Percentiles rank a stretch among this genome's conserved stretches.
These are phyloP conservation scores for Stemphylium beticola DNA, from an alignment of 2,329 filamentous ascomycete genomes.

Conservation along the genomic window DNA sequence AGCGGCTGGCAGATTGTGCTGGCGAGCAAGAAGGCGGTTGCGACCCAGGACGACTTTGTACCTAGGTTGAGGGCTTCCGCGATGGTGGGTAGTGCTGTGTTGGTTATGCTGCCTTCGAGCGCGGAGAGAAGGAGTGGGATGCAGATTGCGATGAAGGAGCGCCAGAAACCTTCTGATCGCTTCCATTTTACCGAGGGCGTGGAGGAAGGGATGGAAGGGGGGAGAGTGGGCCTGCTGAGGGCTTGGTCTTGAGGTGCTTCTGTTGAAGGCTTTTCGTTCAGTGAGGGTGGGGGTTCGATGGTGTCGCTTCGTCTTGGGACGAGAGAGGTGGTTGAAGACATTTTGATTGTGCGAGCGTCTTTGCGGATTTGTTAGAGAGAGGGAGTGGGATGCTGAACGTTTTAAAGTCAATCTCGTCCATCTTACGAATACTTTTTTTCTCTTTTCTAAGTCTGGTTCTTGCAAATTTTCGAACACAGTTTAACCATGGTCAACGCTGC, in stretches of 20 bases:
- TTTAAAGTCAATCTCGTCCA: too few species aligned
- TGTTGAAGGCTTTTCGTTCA: not conserved
- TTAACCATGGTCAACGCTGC: too few species aligned
- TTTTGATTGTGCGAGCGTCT: too few species aligned
- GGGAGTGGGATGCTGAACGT: too few species aligned
- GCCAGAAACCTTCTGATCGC: constrained; percentile 36
- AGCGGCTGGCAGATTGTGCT: constrained; percentile 57
- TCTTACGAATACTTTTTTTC: too few species aligned
- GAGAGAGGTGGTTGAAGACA: too few species aligned
- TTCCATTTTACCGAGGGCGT: constrained; percentile 18
- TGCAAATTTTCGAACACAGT: too few species aligned
- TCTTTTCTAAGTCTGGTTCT: too few species aligned
- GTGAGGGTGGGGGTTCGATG: too few species aligned
- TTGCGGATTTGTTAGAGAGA: too few species aligned
- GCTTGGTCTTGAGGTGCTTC: not conserved
- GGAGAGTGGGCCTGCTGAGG: constrained; percentile 10
- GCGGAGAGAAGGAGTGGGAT: constrained; percentile 27
- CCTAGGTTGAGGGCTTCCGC: constrained; percentile 31
- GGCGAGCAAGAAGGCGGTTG: constrained; percentile 36
- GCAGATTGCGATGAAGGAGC: constrained; percentile 38
- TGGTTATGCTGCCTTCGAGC: constrained; percentile 49
- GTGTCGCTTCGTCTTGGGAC: too few species aligned
- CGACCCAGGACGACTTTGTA: constrained; percentile 35
- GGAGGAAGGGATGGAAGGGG: constrained; percentile 6
- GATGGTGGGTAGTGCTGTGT: constrained; percentile 53